These are phyloP conservation scores for Trametes villosa DNA, from an alignment of 768 basidiomycete species.

Conservation along the genomic window DNA sequence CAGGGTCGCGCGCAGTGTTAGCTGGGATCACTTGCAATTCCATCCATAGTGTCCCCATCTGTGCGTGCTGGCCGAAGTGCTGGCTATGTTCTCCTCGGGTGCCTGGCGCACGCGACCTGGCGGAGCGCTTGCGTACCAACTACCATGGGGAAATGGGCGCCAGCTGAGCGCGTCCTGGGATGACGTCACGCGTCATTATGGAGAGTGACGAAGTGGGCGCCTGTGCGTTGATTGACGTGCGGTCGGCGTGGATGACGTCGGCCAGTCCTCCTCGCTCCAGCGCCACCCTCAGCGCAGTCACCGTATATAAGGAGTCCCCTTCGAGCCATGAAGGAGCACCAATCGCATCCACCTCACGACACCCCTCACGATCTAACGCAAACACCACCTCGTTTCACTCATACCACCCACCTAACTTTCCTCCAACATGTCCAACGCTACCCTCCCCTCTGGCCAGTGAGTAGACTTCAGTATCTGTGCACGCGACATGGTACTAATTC, in stretches of 20 bases:
- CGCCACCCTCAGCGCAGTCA: not conserved
- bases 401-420: slow-evolving; percentile 3
- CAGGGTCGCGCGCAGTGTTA: not conserved
- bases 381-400: not conserved
- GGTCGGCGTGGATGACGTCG: slow-evolving; percentile 18
- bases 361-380: slow-evolving; percentile 5
- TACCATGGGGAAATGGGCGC: not conserved
- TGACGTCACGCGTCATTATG: slow-evolving; percentile 6
- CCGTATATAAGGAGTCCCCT: not conserved
- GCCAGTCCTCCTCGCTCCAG: slow-evolving; percentile 5
- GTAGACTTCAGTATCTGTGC: slow-evolving; percentile 7
- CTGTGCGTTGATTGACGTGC: not conserved
- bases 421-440: slow-evolving; percentile 18
- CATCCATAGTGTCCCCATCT: not conserved
- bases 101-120: no score
- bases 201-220: slow-evolving; percentile 9
- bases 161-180: not conserved
- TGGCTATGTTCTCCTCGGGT: not conserved
- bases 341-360: not conserved
- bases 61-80: not conserved
- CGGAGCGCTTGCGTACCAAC: not conserved
- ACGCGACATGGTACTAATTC: slow-evolving; percentile 4
- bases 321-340: not conserved
- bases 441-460: slow-evolving; percentile 23
- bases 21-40: not conserved